phyloP scores from a whole-genome alignment of 2,329 filamentous ascomycete species.

The Diaporthe caulivora region DNA sequence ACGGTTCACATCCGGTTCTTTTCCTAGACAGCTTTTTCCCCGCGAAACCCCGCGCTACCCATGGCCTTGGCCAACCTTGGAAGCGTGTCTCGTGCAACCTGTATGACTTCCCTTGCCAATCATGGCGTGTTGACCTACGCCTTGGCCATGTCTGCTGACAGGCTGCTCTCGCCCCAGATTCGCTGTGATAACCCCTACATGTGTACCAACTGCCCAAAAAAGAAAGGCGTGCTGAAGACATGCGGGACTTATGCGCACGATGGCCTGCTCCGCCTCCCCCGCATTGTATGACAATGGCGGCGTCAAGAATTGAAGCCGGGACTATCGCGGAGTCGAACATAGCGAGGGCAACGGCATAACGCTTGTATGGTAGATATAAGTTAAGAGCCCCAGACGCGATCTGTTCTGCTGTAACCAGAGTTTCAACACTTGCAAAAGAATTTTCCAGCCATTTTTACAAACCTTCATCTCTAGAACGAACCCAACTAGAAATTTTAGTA shows the following conservation, averaged over 20 bases:
- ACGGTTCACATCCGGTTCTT: no score
- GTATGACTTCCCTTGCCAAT: conserved; percentile 13
- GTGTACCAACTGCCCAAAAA: neutral
- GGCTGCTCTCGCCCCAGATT: conserved; percentile 14
- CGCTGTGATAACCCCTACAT: conserved; percentile 1
- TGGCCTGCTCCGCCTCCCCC: neutral
- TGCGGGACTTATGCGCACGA: neutral
- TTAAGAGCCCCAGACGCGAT: neutral
- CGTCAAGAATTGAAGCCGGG: neutral
- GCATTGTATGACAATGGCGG: conserved; percentile 10
- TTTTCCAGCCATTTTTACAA: conserved; percentile 2
- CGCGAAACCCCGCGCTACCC: conserved; percentile 1
- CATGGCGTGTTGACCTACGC: conserved; percentile 1
- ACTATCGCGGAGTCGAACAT: neutral
- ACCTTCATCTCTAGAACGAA: neutral
- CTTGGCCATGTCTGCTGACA: conserved; percentile 20
- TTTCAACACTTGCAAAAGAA: neutral
- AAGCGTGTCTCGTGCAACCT: conserved; percentile 10
- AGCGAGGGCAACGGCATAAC: neutral
- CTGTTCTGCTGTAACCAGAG: neutral
- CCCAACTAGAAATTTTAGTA: no score
- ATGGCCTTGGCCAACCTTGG: conserved; percentile 21
- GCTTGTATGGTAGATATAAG: neutral
- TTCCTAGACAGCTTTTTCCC: conserved; percentile 18
- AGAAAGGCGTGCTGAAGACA: conserved; percentile 6